Base-by-base conservation (phyloP, 2,329 filamentous ascomycete species). In the Penicillium sp. region DNA sequence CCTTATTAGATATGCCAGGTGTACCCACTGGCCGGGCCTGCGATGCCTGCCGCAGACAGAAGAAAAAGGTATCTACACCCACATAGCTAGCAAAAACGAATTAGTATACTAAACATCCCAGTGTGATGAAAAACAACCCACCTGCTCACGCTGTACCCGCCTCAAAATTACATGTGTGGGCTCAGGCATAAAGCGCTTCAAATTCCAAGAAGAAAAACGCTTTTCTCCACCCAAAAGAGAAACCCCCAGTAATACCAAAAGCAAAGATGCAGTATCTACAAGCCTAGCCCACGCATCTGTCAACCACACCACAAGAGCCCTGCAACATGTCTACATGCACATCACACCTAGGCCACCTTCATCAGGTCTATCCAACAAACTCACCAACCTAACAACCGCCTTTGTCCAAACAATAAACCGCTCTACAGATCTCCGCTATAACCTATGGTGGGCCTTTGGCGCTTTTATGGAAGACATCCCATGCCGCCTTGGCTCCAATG, bases 11-110 rank as follows among this genome's bases (percentile, higher is more conserved):
- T 8, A 78, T 78, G 76, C 74, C 75, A 0, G 76, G 76, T 20
- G 76, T 78, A 14, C 76, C 76, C 18, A 72, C 73, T 7, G 71
- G 73, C 41, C 70, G 71, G 47, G 76, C 73, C 27, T 78, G 76
- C 51, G 73, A 78, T 46, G 73, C 67, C 11, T 78, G 75, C 54
- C 70, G 74, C 27, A 74, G 69, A 51, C 72, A 76, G 51, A 78
- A 77, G 69, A 78, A 78, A 60, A 78, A 77, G 71, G 76, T 75
- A 59, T 11, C 58, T 45, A 18, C 24, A 36, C 18, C 14, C 5
- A n/a, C 1, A 6, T 14, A 18, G n/a, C n/a, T 10, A n/a, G 27
- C 3, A 13, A 10, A 2, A 22, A 3, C n/a, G 9, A 26, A 27
- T 2, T 9, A 10, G 13, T 13, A 35, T 20, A 10, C 16, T 29